Conservation (phyloP, 257 asterid genomes). For the Solanum habrochaites region DNA sequence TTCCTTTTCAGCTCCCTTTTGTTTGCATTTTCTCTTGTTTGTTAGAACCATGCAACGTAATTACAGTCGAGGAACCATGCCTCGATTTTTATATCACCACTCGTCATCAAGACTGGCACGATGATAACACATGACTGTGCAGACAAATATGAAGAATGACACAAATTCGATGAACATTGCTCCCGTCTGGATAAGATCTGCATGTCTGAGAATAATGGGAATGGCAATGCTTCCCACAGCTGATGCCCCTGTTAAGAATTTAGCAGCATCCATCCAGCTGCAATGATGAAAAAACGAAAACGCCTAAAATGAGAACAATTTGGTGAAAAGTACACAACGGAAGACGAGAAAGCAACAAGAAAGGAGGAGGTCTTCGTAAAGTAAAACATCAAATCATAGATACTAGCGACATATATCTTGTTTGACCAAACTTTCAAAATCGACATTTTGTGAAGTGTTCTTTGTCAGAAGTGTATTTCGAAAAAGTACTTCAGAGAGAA, state of each 20-base stretch:
- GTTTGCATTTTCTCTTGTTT: neutral
- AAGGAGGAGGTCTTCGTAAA: neutral
- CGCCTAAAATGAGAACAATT: neutral
- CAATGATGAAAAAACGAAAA: neutral
- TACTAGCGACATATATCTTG: neutral
- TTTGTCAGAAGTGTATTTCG: neutral
- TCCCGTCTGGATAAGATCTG: conserved; percentile 68
- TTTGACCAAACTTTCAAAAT: neutral
- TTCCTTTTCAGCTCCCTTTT: neutral
- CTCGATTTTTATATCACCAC: conserved; percentile 37
- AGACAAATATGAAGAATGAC: conserved; percentile 76
- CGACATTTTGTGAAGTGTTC: neutral
- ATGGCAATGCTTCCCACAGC: conserved; percentile 94
- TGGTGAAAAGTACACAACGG: neutral
- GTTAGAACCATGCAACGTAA: neutral
- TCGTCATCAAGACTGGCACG: conserved; percentile 90
- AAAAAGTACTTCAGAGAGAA: neutral
- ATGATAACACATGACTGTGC: conserved; percentile 92
- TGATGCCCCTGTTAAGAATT: conserved; percentile 92
- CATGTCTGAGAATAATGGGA: conserved; percentile 87
- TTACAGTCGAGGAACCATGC: neutral
- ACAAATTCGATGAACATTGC: conserved; percentile 94
- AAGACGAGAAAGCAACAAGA: neutral
- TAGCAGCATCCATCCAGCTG: conserved; percentile 94
- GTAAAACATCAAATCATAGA: neutral